Conservation (phyloP, 495 filamentous ascomycete species). For the Hypoxylon perforatum region DNA sequence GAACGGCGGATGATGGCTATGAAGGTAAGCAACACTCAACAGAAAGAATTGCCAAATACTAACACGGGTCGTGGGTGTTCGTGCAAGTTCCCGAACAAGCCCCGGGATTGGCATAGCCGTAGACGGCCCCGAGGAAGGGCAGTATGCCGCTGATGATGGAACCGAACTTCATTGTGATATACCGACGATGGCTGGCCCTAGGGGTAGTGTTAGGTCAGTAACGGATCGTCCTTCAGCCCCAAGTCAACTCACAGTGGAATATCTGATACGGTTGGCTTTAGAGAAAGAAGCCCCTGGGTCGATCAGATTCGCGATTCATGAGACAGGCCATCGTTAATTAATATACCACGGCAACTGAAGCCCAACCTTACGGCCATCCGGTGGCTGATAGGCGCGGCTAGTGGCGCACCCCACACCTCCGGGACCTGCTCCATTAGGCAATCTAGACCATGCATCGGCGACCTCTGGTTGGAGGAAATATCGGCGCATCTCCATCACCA, state of each 20-base stretch:
- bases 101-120: slow-evolving; percentile 62
- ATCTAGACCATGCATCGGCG: background rate
- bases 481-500: slow-evolving; percentile 10
- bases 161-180: slow-evolving; percentile 1
- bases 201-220: background rate
- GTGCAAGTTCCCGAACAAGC: slow-evolving; percentile 70
- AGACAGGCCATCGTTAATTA: slow-evolving; percentile 11
- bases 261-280: background rate
- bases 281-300: slow-evolving; percentile 5
- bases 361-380: background rate
- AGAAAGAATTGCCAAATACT: too few species aligned
- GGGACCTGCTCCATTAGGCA: slow-evolving; percentile 12
- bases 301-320: background rate
- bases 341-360: too few species aligned
- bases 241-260: too few species aligned
- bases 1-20: slow-evolving; percentile 66
- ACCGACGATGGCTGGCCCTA: background rate
- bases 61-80: slow-evolving; percentile 69
- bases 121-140: slow-evolving; percentile 20
- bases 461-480: slow-evolving; percentile 32
- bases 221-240: too few species aligned
- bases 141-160: slow-evolving; percentile 2
- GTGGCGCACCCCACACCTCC: background rate
- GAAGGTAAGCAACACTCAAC: too few species aligned
- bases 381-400: background rate